Evolutionary conservation across 768 basidiomycete genomes (phyloP), one percentile per base, ranked within the genome.

Genomic region (Auriculariales sp.): DNA sequence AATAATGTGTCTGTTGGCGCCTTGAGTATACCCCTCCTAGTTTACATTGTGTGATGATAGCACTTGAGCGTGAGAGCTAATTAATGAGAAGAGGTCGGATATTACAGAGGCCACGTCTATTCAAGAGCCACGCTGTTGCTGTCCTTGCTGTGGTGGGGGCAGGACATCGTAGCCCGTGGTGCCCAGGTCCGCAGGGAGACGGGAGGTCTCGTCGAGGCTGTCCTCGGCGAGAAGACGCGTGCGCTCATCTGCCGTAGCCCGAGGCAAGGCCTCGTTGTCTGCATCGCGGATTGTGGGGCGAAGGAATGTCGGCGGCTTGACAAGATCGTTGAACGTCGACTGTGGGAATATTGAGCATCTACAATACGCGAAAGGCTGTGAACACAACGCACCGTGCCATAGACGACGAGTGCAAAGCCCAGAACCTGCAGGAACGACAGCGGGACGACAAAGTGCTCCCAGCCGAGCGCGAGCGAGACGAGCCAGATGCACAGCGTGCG

Each of bases 401-500:
- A 93, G 52, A 98, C 93, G 52, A 99, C 73, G 39, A 97, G 66
- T 5, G 72, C 78, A 64, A 99, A 99, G 3, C 91, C 90, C 17
- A 74, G 57, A 49, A 94, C 77, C 64, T 94, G 91, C 11, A 93
- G 62, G 48, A 91, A 60, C 2, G 87, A 87, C 53, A 83, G 77
- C 4, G 91, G 91, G 67, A 78, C 86, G 22, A 87, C 56, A 29
- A 97, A 69, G 52, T 70, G 72, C 66, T 97, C 93, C 93, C 93
- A 97, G 3, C 93, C 91, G 24, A 95, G 66, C 1, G 74, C 79
- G 47, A 95, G 72, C 60, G 87, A 90, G 58, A 99, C 69, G 55
- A 93, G 67, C 95, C 95, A 99, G 61, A 99, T 98, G n/a, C 78
- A 77, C 48, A 98, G 72, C 1, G 95, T 98, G 57, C 95, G 75